Conservation (phyloP, 139 green algal species). For the Chlorella sp. region DNA sequence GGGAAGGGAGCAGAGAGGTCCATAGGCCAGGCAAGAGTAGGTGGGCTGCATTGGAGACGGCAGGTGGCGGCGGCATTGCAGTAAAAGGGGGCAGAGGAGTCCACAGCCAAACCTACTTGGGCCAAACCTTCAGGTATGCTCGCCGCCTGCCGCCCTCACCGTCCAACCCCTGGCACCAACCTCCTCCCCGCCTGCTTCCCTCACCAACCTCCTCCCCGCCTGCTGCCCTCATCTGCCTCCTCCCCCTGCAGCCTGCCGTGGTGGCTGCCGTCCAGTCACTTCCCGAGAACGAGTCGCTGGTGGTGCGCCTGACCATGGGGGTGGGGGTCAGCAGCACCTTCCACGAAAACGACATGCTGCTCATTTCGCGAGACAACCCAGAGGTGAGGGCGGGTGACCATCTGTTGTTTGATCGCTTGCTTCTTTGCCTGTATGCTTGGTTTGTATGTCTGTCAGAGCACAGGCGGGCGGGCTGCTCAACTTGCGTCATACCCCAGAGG, state of each 20-base stretch:
- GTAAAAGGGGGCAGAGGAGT: too few species aligned
- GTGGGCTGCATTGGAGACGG: background rate
- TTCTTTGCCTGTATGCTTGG: background rate
- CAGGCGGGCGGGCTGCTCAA: too few species aligned
- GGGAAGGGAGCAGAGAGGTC: too few species aligned
- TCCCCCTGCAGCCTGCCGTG: conserved; percentile 44
- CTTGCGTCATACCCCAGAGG: background rate
- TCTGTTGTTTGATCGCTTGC: too few species aligned
- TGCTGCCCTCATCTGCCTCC: background rate
- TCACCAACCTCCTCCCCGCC: background rate
- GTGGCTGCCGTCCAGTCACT: background rate
- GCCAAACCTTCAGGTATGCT: too few species aligned
- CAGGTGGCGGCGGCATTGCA: background rate
- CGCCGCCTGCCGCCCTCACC: too few species aligned
- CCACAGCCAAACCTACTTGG: too few species aligned
- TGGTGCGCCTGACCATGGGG: conserved; percentile 49
- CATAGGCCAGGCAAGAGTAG: too few species aligned
- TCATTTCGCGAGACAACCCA: conserved; percentile 84
- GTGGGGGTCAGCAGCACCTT: conserved; percentile 42
- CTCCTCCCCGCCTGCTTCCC: too few species aligned
- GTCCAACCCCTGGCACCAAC: too few species aligned
- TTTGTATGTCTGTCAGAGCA: background rate
- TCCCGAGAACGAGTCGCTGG: conserved; percentile 59
- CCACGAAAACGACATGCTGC: conserved; percentile 85
- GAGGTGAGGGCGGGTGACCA: conserved; percentile 48